Conservation (phyloP, 2,329 filamentous ascomycete species). For the Trichoderma sp. region DNA sequence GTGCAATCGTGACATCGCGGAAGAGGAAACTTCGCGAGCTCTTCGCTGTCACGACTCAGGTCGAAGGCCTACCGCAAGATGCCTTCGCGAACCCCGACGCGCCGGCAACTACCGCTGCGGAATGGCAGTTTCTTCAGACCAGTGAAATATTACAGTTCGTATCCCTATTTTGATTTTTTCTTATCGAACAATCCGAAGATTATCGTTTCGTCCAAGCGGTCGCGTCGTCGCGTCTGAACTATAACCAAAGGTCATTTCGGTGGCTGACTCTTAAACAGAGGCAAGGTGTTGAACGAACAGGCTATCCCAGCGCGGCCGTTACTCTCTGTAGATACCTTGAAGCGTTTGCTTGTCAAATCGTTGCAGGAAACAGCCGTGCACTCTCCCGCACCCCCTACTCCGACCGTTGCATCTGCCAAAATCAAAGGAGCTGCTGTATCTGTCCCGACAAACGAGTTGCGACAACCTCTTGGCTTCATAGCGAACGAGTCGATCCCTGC, state of each 20-base stretch:
- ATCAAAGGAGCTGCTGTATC: conserved; percentile 16
- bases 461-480: conserved; percentile 18
- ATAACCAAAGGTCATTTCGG: background rate
- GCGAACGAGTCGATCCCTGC: background rate
- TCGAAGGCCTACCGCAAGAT: conserved; percentile 59
- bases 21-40: conserved; percentile 90
- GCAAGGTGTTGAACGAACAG: conserved; percentile 49
- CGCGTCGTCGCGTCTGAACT: conserved; percentile 16
- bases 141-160: conserved; percentile 62
- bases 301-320: conserved; percentile 51
- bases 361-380: conserved; percentile 25
- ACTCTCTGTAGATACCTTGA: conserved; percentile 44
- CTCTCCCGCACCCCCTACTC: conserved; percentile 14
- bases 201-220: background rate
- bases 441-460: conserved; percentile 20
- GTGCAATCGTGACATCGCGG: conserved; percentile 75
- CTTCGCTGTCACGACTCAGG: conserved; percentile 73
- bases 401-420: conserved; percentile 19
- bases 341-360: conserved; percentile 37
- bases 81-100: conserved; percentile 57
- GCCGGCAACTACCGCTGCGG: conserved; percentile 49
- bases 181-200: conserved; percentile 16
- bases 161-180: conserved; percentile 3
- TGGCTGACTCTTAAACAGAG: conserved; percentile 32
- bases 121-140: conserved; percentile 56